Evolutionary conservation across 768 basidiomycete genomes (phyloP).

Genomic region (Dendrothele bispora): DNA sequence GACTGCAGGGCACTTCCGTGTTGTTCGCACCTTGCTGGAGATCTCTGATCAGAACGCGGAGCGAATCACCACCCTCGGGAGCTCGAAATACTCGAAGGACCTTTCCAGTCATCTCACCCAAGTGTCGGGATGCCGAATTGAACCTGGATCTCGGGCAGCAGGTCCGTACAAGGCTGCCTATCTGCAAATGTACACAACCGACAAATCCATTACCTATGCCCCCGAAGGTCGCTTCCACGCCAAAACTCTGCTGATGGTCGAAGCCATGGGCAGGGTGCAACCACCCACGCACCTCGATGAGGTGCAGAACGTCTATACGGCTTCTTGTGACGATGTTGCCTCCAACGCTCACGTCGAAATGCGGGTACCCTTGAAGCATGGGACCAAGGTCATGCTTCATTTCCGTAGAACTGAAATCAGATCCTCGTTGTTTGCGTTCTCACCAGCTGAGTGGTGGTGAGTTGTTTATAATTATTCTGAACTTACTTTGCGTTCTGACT

Average conservation of each 20-base stretch:
- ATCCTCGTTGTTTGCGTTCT: slow-evolving; percentile 19
- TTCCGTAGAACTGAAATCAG: no score
- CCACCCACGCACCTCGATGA: slow-evolving; percentile 5
- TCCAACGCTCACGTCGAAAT: slow-evolving; percentile 28
- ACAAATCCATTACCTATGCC: slow-evolving; percentile 28
- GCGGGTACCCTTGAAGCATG: slow-evolving; percentile 20
- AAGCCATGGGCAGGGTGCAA: slow-evolving; percentile 15
- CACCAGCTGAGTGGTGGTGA: slow-evolving; percentile 16
- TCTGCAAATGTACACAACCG: slow-evolving; percentile 31
- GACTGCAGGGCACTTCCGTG: slow-evolving; percentile 23
- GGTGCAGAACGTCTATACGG: slow-evolving; percentile 20
- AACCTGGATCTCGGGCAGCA: slow-evolving; percentile 15
- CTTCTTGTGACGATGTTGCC: slow-evolving; percentile 11
- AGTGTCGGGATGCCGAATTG: slow-evolving; percentile 31
- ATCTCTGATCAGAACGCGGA: slow-evolving; percentile 14
- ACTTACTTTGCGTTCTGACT: neutral
- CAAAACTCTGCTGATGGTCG: slow-evolving; percentile 17
- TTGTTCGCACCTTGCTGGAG: slow-evolving; percentile 14
- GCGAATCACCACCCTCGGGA: slow-evolving; percentile 19
- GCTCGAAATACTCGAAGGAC: slow-evolving; percentile 23
- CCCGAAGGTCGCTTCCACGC: slow-evolving; percentile 15
- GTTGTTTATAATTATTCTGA: neutral
- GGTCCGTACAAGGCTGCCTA: slow-evolving; percentile 20
- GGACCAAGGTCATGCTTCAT: slow-evolving; percentile 1
- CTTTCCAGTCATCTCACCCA: slow-evolving; percentile 25